Percentiles rank a stretch among this genome's conserved stretches.
Evolutionary conservation across 2,329 filamentous ascomycete genomes (phyloP).

Genomic region (Pseudopithomyces maydicus): DNA sequence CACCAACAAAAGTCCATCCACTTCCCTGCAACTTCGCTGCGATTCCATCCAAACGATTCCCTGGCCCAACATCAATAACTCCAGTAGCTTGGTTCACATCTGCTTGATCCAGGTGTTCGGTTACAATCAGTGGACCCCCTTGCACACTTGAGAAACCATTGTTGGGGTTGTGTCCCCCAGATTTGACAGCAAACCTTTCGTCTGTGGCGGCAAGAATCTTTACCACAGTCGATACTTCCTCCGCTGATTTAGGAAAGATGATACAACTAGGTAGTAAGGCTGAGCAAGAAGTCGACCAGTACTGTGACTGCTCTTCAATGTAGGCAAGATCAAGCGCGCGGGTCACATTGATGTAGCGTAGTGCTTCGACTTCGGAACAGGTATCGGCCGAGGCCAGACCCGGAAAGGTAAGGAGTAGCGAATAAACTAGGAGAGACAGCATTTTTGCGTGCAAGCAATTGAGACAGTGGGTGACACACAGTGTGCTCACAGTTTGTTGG

Average conservation of each 20-base stretch:
- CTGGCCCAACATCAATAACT: conserved; percentile 36
- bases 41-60: conserved; percentile 42
- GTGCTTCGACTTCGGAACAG: conserved; percentile 25
- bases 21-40: conserved; percentile 45
- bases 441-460: conserved; percentile 4
- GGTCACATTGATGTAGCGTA: conserved; percentile 29
- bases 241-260: conserved; percentile 44
- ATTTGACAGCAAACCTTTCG: conserved; percentile 60
- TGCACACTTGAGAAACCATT: conserved; percentile 54
- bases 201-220: conserved; percentile 49
- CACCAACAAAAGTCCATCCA: conserved; percentile 51
- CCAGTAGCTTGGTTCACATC: conserved; percentile 27
- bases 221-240: conserved; percentile 61
- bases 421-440: neutral
- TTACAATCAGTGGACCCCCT: conserved; percentile 51
- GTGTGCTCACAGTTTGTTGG: neutral
- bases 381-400: conserved; percentile 18
- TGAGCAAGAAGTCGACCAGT: conserved; percentile 38
- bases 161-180: conserved; percentile 56
- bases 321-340: conserved; percentile 25
- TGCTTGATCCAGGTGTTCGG: conserved; percentile 46
- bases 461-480: neutral
- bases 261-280: conserved; percentile 39
- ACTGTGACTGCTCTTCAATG: conserved; percentile 35
- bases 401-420: conserved; percentile 8